Conservation (phyloP, 768 basidiomycete genomes). For the Psilocybe cyanescens region DNA sequence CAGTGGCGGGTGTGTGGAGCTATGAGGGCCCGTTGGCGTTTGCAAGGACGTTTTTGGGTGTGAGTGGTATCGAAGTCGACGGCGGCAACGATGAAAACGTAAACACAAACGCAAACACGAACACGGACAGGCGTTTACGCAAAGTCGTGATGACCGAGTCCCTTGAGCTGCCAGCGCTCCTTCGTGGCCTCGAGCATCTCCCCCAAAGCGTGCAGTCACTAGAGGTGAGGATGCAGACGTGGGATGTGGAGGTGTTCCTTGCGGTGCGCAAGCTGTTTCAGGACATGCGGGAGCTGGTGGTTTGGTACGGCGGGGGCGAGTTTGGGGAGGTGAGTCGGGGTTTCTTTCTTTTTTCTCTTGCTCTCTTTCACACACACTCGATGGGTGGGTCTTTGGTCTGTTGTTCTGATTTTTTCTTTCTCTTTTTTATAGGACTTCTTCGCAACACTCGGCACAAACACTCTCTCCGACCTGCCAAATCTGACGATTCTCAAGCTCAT, state of each 20-base stretch:
- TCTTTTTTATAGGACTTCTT: conserved; percentile 26
- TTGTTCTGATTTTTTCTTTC: no score
- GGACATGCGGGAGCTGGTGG: conserved; percentile 17
- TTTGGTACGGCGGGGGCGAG: conserved; percentile 19
- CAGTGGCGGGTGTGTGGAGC: no score
- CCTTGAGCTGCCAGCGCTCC: conserved; percentile 17
- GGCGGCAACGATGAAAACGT: not conserved
- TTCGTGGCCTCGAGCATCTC: conserved; percentile 26
- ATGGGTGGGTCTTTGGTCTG: no score
- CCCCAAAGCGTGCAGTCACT: conserved; percentile 22
- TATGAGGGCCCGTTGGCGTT: no score
- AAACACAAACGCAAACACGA: no score
- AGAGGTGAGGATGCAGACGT: conserved; percentile 27
- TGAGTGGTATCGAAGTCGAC: not conserved
- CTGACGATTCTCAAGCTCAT: conserved; percentile 28
- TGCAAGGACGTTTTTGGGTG: no score
- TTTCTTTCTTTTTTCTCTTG: not conserved
- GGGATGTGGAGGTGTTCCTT: conserved; percentile 35
- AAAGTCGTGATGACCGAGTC: conserved; percentile 27
- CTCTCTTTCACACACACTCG: no score
- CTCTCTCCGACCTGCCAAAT: conserved; percentile 27
- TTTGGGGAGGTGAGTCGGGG: not conserved
- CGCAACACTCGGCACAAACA: conserved; percentile 31
- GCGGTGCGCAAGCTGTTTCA: conserved; percentile 30
- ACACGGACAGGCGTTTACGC: conserved; percentile 9